Conservation (phyloP, 352 stramenopile genomes). For the Globisporangium spiculum region DNA sequence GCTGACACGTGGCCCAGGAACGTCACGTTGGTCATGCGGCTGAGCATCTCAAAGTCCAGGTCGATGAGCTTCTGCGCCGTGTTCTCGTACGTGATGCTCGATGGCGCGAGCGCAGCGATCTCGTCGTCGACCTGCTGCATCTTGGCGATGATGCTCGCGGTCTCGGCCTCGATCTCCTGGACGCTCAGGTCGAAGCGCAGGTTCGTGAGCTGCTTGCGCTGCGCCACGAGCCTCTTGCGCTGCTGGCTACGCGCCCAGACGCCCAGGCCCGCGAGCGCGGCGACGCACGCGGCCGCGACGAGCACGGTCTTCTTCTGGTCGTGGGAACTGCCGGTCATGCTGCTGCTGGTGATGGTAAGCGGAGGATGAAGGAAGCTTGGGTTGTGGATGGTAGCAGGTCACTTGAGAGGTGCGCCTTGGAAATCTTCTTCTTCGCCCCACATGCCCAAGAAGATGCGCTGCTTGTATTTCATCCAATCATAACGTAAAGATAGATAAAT, state of each 20-base stretch:
- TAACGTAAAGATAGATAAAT: neutral
- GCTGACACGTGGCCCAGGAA: slow-evolving; percentile 81
- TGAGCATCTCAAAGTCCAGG: slow-evolving; percentile 84
- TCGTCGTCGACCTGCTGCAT: slow-evolving; percentile 77
- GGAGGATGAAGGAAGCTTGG: slow-evolving; percentile 3
- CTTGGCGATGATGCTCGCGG: slow-evolving; percentile 52
- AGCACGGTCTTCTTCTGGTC: slow-evolving; percentile 62
- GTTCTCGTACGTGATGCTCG: slow-evolving; percentile 54
- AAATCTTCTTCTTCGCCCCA: neutral
- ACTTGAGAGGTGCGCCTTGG: neutral
- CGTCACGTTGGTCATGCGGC: slow-evolving; percentile 77
- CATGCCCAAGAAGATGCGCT: neutral
- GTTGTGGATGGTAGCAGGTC: slow-evolving; percentile 1
- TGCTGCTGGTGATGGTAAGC: neutral
- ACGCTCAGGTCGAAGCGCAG: slow-evolving; percentile 76
- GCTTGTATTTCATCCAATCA: slow-evolving; percentile 23
- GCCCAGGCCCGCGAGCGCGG: slow-evolving; percentile 43
- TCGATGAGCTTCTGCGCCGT: slow-evolving; percentile 80
- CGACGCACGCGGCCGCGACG: slow-evolving; percentile 43
- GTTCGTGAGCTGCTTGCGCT: slow-evolving; percentile 55
- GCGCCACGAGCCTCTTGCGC: slow-evolving; percentile 32
- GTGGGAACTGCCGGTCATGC: slow-evolving; percentile 15
- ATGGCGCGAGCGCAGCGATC: slow-evolving; percentile 43
- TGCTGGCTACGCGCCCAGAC: slow-evolving; percentile 52
- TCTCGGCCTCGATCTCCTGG: slow-evolving; percentile 69